A percentile compares a stretch with the other conserved stretches of the same genome.
These are phyloP conservation scores for Pythium dissotocum DNA, from an alignment of 352 stramenopile genomes.

Conservation along the genomic window DNA sequence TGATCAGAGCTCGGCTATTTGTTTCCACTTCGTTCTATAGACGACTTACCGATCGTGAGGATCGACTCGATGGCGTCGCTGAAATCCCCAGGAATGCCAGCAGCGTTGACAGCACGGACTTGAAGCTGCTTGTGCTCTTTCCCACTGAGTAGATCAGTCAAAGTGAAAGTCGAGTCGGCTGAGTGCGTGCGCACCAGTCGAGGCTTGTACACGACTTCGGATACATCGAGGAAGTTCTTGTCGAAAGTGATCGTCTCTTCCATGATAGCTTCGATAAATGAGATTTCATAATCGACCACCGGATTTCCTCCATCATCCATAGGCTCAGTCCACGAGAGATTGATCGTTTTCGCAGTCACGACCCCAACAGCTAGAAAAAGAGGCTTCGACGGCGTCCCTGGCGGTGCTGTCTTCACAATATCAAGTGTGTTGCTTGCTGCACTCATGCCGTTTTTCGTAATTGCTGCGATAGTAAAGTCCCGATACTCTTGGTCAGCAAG, in stretches of 20 bases:
- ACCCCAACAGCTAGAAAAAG: slow-evolving; percentile 50
- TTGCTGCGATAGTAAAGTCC: slow-evolving; percentile 42
- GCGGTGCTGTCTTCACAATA: slow-evolving; percentile 31
- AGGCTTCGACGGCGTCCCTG: slow-evolving; percentile 40
- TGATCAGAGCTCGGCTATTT: not conserved
- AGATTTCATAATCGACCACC: slow-evolving; percentile 69
- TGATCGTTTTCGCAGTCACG: slow-evolving; percentile 66
- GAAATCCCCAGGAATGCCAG: slow-evolving; percentile 56
- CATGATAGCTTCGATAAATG: slow-evolving; percentile 62
- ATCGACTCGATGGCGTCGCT: slow-evolving; percentile 50
- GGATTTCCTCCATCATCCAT: slow-evolving; percentile 55
- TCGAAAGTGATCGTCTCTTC: slow-evolving; percentile 40
- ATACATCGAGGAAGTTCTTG: slow-evolving; percentile 55
- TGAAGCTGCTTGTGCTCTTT: slow-evolving; percentile 68
- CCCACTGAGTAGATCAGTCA: slow-evolving; percentile 56
- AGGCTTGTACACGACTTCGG: slow-evolving; percentile 56
- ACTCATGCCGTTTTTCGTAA: slow-evolving; percentile 64
- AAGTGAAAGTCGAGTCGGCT: slow-evolving; percentile 32
- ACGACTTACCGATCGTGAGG: slow-evolving; percentile 57
- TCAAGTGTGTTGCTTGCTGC: slow-evolving; percentile 45
- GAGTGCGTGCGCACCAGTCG: slow-evolving; percentile 56
- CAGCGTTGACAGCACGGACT: slow-evolving; percentile 57
- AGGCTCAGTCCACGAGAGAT: slow-evolving; percentile 58
- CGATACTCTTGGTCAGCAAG: slow-evolving; percentile 49
- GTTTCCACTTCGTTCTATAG: not conserved